Base-by-base conservation (phyloP, 1,284 basidiomycete genomes). In the Puccinia novopanici region DNA sequence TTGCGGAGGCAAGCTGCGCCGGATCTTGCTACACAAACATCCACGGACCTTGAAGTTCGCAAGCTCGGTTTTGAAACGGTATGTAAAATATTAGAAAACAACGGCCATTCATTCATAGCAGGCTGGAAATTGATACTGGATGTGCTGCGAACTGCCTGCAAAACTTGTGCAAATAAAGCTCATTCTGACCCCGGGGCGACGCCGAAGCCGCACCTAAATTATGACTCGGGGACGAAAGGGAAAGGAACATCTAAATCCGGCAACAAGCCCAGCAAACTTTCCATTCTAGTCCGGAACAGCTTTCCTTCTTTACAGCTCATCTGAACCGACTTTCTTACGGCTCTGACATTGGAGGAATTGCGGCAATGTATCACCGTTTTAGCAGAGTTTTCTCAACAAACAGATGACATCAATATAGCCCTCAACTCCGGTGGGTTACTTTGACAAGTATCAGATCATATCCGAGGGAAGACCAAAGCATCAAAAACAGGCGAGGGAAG, bases 91-190 rank as follows among this genome's bases (percentile, higher is more conserved):
- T 87, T 99, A 22, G 93, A 98, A 85, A 90, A 91, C 0, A 93
- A 93, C 0, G 95, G 93, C 0, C 95, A 98, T 86, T 93, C 92
- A 0, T 88, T 99, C 1, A 89, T 93, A 9, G 90, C 92, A 13
- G 95, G 95, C 0, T 99, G 96, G 96, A 91, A 93, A 81, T 91
- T 89, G 0, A 94, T 98, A 83, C 98, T 98, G 85, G 90, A 91
- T 82, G 94, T 97, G 89, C 88, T 98, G 6, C 80, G 50, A 89
- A 91, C 80, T 91, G 92, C 84, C 91, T 95, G 45, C 94, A 45
- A 73, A 37, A 68, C 77, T 45, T 40, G 37, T 22, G 50, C 27
- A 10, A 63, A 8, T 34, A 3, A 24, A 61, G 48, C 71, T 59
- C 27, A 19, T 63, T 42, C 30, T 13, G 48, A 40, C 12, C 10